Conservation (phyloP, 495 filamentous ascomycete species). For the Aspergillus ostianus region DNA sequence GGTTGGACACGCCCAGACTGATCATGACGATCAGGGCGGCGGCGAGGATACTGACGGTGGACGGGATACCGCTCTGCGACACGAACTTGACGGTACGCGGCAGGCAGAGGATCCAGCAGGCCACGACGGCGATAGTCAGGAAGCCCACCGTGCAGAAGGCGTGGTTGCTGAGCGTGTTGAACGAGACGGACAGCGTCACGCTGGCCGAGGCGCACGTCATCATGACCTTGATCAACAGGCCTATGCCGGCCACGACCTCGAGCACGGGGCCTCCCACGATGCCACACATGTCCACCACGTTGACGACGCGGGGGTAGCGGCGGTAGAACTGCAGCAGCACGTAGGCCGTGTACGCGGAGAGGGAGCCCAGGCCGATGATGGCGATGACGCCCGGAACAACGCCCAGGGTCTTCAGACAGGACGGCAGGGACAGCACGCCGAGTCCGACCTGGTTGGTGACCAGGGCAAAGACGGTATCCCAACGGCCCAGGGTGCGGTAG, state of each 20-base stretch:
- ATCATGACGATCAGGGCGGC: constrained; percentile 74
- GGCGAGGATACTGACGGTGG: constrained; percentile 62
- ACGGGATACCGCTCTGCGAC: constrained; percentile 59
- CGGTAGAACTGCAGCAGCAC: constrained; percentile 33
- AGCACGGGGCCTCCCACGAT: constrained; percentile 63
- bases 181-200: constrained; percentile 64
- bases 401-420: constrained; percentile 2
- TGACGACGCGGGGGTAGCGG: constrained; percentile 52
- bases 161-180: constrained; percentile 63
- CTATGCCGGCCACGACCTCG: constrained; percentile 59
- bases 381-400: constrained; percentile 3
- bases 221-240: constrained; percentile 63
- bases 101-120: constrained; percentile 61
- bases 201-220: constrained; percentile 76
- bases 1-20: constrained; percentile 47
- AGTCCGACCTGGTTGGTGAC: neutral
- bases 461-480: neutral
- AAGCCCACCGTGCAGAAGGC: constrained; percentile 68
- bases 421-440: constrained; percentile 5
- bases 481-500: neutral
- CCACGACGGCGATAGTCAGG: constrained; percentile 58
- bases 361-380: constrained; percentile 7
- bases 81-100: constrained; percentile 64
- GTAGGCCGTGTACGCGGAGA: constrained; percentile 53
- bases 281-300: constrained; percentile 71